These are phyloP conservation scores for Wallacemonas rigidus DNA, from an alignment of 208 protist genomes.

Conservation along the genomic window DNA sequence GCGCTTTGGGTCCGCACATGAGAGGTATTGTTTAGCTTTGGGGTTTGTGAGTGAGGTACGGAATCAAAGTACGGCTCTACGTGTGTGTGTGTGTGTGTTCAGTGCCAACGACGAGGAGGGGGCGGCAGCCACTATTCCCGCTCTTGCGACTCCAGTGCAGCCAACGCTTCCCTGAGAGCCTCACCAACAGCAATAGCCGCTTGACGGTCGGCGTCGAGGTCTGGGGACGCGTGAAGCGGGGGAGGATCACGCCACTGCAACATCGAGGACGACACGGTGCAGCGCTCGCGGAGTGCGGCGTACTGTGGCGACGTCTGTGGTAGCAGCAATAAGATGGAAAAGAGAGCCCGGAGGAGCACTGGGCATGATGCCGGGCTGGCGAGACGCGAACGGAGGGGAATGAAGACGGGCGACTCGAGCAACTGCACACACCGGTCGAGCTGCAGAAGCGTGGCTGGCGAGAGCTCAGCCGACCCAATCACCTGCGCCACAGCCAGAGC, in stretches of 20 bases:
- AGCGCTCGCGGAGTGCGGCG: constrained; percentile 17
- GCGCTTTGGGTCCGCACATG: too few species aligned
- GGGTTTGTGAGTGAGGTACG: too few species aligned
- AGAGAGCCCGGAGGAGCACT: constrained; percentile 92
- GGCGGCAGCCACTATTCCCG: background rate
- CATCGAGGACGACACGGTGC: background rate
- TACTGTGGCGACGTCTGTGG: constrained; percentile 93
- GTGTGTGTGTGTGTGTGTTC: too few species aligned
- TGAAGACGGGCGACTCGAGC: constrained; percentile 95
- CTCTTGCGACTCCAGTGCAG: background rate
- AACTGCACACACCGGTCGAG: constrained; percentile 96
- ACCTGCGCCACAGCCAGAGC: constrained; percentile 55
- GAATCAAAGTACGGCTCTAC: too few species aligned
- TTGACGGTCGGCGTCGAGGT: background rate
- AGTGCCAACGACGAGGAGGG: background rate
- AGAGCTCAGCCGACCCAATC: constrained; percentile 87
- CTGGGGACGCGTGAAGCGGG: background rate
- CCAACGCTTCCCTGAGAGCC: background rate
- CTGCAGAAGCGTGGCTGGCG: constrained; percentile 91
- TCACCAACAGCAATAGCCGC: background rate
- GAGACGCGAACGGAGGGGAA: constrained; percentile 91
- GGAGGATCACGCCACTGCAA: background rate
- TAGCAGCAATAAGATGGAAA: constrained; percentile 96
- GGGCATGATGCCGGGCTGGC: constrained; percentile 82
- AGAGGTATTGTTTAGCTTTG: too few species aligned